Base-by-base conservation (phyloP, 495 filamentous ascomycete genomes). In the Penicillium malachiteum region DNA sequence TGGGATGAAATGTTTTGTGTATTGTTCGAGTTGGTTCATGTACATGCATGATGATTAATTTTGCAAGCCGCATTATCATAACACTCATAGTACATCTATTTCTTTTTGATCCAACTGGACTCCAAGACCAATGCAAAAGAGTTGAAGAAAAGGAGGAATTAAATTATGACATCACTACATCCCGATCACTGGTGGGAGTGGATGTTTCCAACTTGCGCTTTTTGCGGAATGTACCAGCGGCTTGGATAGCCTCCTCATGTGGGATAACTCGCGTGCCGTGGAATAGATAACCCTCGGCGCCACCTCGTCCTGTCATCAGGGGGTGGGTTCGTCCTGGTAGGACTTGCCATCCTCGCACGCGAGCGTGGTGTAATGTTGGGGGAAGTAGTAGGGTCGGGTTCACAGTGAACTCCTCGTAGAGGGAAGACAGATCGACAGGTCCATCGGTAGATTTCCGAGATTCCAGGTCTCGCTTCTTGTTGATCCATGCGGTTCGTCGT, bases 281-380 rank as follows among this genome's bases (percentile, higher is more conserved):
- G 63, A 97, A 94, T 16, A 98, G 71, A 69, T 88, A 97, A 4
- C 94, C 94, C 70, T 97, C 92, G 0, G 91, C 84, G 0, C 94
- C 93, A 30, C 94, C 94, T 17, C 83, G 80, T 46, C 83, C 81
- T 41, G 89, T 94, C 94, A 98, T 98, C 35, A 92, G 62, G 14
- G 94, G 94, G 73, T 98, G 94, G 51, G 94, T 97, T 45, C 94
- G 77, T 3, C 92, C 91, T 0, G 94, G 95, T 31, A 97, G 72
- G 1, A 96, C 92, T 75, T 98, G 94, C 88, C 89, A 97, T 31
- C 79, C 76, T 48, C 89, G 81, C 14, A 85, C 83, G 11, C 88
- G 79, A 11, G 83, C 84, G 7, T 84, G 91, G 66, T 97, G 91
- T 47, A 98, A 75, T 35, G 82, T 85, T 9, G 91, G 85, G 2